Evolutionary conservation across 1,284 basidiomycete genomes (phyloP), one percentile per base, ranked within the genome.

Genomic region (Naganishia sp.): DNA sequence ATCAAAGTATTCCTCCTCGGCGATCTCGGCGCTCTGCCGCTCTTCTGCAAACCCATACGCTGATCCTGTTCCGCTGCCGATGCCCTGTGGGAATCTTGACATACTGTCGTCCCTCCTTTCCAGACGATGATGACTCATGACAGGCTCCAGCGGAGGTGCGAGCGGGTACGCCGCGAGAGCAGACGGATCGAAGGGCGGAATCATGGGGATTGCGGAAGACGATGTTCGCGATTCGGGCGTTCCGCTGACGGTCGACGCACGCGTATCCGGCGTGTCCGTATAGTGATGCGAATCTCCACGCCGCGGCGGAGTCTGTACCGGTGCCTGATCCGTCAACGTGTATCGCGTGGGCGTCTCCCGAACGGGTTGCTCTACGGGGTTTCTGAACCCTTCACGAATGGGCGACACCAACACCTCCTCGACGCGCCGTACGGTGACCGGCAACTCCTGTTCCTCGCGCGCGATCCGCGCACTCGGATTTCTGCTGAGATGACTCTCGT

Each of bases 61-160:
- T 10, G 66, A 56, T 13, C 66, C 36, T 18, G 55, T 18, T n/a
- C 65, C 55, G 25, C 65, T 66, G 46, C 15, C 45, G 9, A 60
- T 46, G 6, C 45, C 36, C 33, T 60, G 57, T 28, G 57, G 57
- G 46, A 49, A 60, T 11, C 57, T 28, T 3, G 57, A 60, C 57
- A 50, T 60, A 16, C 31, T 49, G 18, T 61, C 50, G 9, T 66
- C 56, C 23, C 46, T 42, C 55, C 53, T 13, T 18, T 55, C 45
- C 45, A 43, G 33, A 39, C 33, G 52, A 9, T 31, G 9, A 28
- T 49, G 42, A n/a, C 16, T 25, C 33, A 28, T 25, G 3, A 42
- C 33, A 33, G 44, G 55, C 16, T 3, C 52, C 11, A 64, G 46
- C n/a, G 53, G 53, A 16, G 45, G 45, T 18, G 39, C 18, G 33